Evolutionary conservation across 2,329 filamentous ascomycete genomes (phyloP), one percentile per base, ranked within the genome.

Genomic region (Clonostachys byssicola): DNA sequence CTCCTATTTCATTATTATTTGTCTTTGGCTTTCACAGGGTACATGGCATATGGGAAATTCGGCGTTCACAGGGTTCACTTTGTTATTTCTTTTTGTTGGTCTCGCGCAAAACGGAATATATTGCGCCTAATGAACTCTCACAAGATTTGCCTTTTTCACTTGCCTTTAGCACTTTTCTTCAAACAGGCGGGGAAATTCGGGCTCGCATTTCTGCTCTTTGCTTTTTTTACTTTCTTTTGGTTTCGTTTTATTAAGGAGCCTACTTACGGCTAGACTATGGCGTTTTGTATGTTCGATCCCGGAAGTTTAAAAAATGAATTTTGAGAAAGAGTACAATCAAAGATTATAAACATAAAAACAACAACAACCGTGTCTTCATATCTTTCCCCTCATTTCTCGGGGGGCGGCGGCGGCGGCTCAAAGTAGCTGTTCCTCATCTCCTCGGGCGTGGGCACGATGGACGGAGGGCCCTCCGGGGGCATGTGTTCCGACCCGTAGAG

Each of bases 401-500:
- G 23, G 23, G 23, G 23, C 8, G 8, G 8, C 23, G 23, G 23
- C 8, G 8, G 8, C 23, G 3, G 23, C 23, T 30, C 23, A 30
- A 30, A 30, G 23, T 30, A 30, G 23, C 23, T 30, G 23, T 30
- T 14, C 30, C 36, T 43, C 18, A 38, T 43, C 33, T 13, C 40
- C n/a, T 34, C 40, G n/a, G 49, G 44, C 40, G 49, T 47, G 3
- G 38, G 36, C 14, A 43, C 13, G 10, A 49, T 49, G 12, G 47
- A 49, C 12, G 43, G 43, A 9, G 47, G 42, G 16, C 47, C 23
- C 33, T 39, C 39, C 6, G 44, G 40, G 12, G 43, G 42, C 43
- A 35, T 38, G 8, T 16, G 23, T 2, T 43, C 45, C 8, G 63
- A 65, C 18, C 71, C 75, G 46, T 74, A 68, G 36, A 80, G 54